A percentile compares a stretch with the other conserved stretches of the same genome.
Conservation (phyloP, 163 green algal genomes). For the Trebouxia gelatinosa region DNA sequence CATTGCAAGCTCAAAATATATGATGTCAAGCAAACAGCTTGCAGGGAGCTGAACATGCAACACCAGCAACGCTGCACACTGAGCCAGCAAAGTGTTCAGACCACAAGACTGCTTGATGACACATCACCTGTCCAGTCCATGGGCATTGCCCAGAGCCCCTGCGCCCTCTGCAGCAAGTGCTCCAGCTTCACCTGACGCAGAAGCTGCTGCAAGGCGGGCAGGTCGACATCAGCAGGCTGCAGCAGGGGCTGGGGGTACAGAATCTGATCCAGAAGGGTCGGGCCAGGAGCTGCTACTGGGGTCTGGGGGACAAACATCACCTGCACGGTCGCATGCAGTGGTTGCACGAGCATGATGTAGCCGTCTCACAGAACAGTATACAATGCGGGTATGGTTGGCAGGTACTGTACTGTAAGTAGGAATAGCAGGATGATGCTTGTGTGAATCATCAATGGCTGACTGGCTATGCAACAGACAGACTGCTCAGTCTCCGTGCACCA, state of each 20-base stretch:
- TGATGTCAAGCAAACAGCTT: not conserved
- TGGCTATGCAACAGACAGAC: no score
- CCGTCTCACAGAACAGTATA: no score
- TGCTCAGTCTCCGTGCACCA: no score
- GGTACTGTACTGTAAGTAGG: no score
- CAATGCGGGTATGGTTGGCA: no score
- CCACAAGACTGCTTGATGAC: not conserved
- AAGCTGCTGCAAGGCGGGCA: not conserved
- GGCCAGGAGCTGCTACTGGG: constrained; percentile 46
- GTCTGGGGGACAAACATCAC: constrained; percentile 57
- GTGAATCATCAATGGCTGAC: no score
- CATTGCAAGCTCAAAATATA: no score
- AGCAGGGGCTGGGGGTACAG: constrained; percentile 41
- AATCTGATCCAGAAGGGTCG: constrained; percentile 54
- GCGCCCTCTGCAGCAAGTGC: constrained; percentile 9
- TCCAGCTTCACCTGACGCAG: constrained; percentile 19
- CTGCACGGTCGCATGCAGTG: no score
- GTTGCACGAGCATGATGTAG: no score
- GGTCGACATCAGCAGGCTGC: not conserved
- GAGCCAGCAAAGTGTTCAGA: no score
- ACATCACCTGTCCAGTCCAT: constrained; percentile 19
- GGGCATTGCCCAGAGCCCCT: not conserved
- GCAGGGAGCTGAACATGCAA: not conserved
- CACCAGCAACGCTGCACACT: not conserved
- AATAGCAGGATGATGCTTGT: no score